These are phyloP conservation scores for Fusarium secorum DNA, from an alignment of 2,329 filamentous ascomycete species.

Conservation along the genomic window DNA sequence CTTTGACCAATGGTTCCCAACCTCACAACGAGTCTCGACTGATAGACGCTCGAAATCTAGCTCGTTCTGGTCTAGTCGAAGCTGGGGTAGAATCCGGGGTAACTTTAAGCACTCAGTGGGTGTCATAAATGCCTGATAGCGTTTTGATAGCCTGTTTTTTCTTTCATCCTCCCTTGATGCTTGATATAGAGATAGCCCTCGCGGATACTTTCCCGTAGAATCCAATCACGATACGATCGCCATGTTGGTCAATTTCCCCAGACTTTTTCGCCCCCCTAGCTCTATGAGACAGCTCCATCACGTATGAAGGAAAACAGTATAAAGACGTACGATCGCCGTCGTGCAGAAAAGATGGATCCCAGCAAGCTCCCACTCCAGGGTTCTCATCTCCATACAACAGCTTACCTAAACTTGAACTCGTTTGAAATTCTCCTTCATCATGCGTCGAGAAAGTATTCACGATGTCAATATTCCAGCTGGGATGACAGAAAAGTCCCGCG, in stretches of 20 bases:
- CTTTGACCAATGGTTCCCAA: not conserved
- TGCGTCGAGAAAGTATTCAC: conserved; percentile 15
- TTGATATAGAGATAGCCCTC: not conserved
- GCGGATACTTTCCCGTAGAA: conserved; percentile 30
- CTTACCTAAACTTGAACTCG: not conserved
- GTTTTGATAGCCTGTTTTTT: not conserved
- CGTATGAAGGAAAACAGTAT: not conserved
- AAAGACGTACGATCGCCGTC: not conserved
- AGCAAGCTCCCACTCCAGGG: not conserved
- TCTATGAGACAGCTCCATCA: not conserved
- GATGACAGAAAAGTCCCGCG: conserved; percentile 10
- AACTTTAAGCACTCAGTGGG: not conserved
- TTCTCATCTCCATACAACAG: not conserved
- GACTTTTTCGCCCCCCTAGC: not conserved
- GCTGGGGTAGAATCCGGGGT: conserved; percentile 5
- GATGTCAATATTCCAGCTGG: conserved; percentile 2
- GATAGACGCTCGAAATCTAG: not conserved
- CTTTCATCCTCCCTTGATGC: not conserved
- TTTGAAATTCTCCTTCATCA: not conserved
- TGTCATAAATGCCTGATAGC: not conserved
- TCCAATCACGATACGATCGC: conserved; percentile 1
- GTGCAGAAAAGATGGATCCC: not conserved
- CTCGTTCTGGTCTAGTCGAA: not conserved
- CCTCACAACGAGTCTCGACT: not conserved
- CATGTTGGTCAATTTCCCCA: not conserved